These are phyloP conservation scores for Cephalotrichum gorgonifer DNA, from an alignment of 2,329 filamentous ascomycete species.

Conservation along the genomic window DNA sequence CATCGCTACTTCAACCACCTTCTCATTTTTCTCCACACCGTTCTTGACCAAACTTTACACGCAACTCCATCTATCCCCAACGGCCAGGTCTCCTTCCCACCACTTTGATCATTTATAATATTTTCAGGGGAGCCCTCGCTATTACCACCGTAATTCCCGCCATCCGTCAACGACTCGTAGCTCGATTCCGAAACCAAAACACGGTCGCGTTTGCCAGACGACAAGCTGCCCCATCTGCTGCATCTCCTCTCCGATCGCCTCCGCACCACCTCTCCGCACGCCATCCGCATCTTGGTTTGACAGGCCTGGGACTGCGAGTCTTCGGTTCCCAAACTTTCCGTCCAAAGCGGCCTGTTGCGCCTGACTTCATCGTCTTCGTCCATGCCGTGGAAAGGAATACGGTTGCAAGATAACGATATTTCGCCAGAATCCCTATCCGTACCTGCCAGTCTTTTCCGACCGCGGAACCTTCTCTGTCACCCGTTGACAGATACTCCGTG, in stretches of 20 bases:
- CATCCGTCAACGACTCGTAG: neutral
- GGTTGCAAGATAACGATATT: constrained; percentile 2
- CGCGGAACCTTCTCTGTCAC: constrained; percentile 6
- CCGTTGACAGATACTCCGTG: constrained; percentile 6
- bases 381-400: constrained; percentile 3
- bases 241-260: neutral
- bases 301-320: neutral
- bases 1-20: constrained; percentile 4
- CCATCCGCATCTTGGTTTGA: neutral
- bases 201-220: neutral
- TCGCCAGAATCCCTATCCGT: neutral
- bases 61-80: constrained; percentile 14
- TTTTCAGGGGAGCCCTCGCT: neutral
- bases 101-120: neutral
- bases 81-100: constrained; percentile 13
- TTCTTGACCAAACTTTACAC: constrained; percentile 1
- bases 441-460: neutral
- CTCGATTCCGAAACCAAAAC: neutral
- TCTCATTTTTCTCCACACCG: constrained; percentile 7
- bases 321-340: neutral
- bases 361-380: neutral
- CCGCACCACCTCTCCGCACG: neutral
- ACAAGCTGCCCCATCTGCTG: neutral
- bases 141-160: neutral
- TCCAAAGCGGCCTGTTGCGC: neutral